Base-by-base conservation (phyloP, 2,329 filamentous ascomycete genomes). In the Metarhizium humberi region DNA sequence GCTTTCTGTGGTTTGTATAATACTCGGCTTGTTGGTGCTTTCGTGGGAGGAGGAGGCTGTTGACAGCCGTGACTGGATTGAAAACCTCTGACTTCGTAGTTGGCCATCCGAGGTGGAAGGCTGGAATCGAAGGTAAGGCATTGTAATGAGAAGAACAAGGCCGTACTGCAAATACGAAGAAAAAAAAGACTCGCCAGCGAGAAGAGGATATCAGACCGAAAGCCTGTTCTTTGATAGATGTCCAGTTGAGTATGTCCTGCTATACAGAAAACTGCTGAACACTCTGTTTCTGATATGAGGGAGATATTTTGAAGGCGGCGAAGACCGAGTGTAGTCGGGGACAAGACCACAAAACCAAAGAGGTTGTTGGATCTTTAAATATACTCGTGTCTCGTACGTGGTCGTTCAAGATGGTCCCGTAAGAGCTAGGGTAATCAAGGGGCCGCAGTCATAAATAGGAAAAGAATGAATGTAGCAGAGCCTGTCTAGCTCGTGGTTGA, bases 1-100 rank as follows among this genome's bases (percentile, higher is more conserved):
- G 65, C 68, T 73, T 32, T 74, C 69, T 58, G 70, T 68, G 4
- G 75, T 76, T 58, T 65, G 65, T 52, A 69, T 61, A 50, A n/a
- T 36, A 16, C 14, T 36, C 20, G 36, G 10, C 53, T 46, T 36
- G 10, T 32, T 8, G 6, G 49, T 36, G 32, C n/a, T 38, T 16
- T 52, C 49, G 45, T 48, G 53, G 3, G 49, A 55, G 16, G 49
- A 55, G 16, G 48, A 53, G 32, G 45, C n/a, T 20, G 32, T 25
- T 25, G 52, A 53, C 11, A 49, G 30, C 14, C 45, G 47, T n/a
- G 52, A 49, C 32, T 11, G 18, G 20, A 42, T 30, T 18, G 52
- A 53, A 36, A 29, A 4, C 16, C 45, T 46, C 4, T 45, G 45
- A 48, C 43, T 53, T 16, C 25, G 52, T 2, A 43, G 45, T 32